A percentile compares a stretch with the other conserved stretches of the same genome.
Conservation (phyloP, 805 yeast species). For the Kurtzmaniella fragi region DNA sequence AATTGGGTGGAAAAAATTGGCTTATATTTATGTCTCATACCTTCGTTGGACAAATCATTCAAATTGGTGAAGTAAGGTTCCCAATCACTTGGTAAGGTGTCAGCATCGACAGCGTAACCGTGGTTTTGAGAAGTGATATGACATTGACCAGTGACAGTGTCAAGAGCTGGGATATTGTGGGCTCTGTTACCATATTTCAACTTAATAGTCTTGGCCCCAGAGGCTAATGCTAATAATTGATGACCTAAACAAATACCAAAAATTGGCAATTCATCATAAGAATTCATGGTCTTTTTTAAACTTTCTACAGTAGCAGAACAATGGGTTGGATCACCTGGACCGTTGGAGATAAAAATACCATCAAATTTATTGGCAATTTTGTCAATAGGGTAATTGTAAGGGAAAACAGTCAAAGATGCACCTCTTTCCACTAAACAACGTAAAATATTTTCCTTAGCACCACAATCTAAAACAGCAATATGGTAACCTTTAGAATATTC, state of each 20-base stretch:
- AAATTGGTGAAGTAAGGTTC: constrained; percentile 84
- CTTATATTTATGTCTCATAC: constrained; percentile 81
- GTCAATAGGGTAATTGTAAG: constrained; percentile 90
- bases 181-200: constrained; percentile 99
- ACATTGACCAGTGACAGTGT: constrained; percentile 86
- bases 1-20: constrained; percentile 97
- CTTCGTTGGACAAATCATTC: constrained; percentile 96
- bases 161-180: constrained; percentile 95
- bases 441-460: constrained; percentile 95
- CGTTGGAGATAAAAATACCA: constrained; percentile 91
- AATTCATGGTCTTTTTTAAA: constrained; percentile 64
- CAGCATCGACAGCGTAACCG: constrained; percentile 92
- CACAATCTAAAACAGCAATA: constrained; percentile 94
- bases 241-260: constrained; percentile 99
- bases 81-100: constrained; percentile 70
- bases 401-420: constrained; percentile 93
- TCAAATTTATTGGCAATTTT: constrained; percentile 88
- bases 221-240: constrained; percentile 90
- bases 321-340: constrained; percentile 97
- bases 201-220: constrained; percentile 90
- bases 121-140: constrained; percentile 98
- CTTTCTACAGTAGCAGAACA: constrained; percentile 74
- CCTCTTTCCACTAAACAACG: constrained; percentile 94
- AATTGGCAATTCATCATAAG: constrained; percentile 66
- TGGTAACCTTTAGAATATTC: constrained; percentile 55